Base-by-base conservation (phyloP, 805 yeast species). In the Teunomyces gatunensis region DNA sequence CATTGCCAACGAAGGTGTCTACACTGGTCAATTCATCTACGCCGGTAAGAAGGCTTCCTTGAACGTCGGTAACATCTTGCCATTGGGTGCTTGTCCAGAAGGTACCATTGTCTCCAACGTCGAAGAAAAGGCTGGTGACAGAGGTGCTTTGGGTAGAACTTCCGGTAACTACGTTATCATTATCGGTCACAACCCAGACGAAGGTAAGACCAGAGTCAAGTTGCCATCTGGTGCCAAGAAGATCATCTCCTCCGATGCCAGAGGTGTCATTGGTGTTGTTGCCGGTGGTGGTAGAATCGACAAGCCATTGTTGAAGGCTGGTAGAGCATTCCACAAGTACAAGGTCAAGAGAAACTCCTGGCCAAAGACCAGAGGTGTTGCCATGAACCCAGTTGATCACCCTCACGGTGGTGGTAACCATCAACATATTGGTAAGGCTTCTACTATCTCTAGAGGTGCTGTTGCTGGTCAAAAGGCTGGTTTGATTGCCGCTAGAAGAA, bases 351-450 rank as follows among this genome's bases (percentile, higher is more conserved):
- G 98, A 83, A 90, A 94, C 96, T 89, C 96, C 63, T 94, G 98
- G 98, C 99, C 99, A 81, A 91, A 89, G 88, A 94, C 98, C 73
- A 90, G 98, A 84, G 99, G 98, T 92, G 98, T 92, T 75, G 99
- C 99, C 77, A 92, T 94, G 99, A 92, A 92, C 84, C 98, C 98
- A 78, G 99, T 92, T 77, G 99, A 92, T 78, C 99, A 92, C 84
- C 99, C 99, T 77, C 99, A 92, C 79, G 99, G 99, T 89, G 98
- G 99, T 92, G 99, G 99, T 92, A 91, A 91, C 96, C 98, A 92
- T 81, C 98, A 92, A 84, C 98, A 92, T 79, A 92, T 91, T 82
- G 98, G 98, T 90, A 92, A 92, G 85, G 97, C 98, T 71, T 92
- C 98, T 68, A 92, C 98, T 71, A 92, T 92, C 70, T 86, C 96